Evolutionary conservation across 2,329 filamentous ascomycete genomes (phyloP).

Genomic region (Colletotrichum shisoi): DNA sequence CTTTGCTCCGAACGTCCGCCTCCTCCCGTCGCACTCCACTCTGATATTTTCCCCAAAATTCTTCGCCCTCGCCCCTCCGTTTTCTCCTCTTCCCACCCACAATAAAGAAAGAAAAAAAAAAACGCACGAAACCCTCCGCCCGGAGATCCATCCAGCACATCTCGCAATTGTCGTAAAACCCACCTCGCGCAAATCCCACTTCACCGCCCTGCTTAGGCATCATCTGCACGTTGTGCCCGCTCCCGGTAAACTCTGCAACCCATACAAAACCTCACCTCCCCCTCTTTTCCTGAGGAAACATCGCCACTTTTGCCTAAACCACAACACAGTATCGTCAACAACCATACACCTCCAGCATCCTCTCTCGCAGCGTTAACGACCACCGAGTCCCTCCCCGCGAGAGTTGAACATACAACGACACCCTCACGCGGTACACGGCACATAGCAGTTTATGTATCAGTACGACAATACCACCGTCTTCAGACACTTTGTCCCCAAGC

Average conservation of each 20-base stretch:
- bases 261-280: conserved; percentile 15
- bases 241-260: conserved; percentile 11
- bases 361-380: conserved; percentile 32
- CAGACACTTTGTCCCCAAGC: conserved; percentile 93
- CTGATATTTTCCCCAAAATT: conserved; percentile 15
- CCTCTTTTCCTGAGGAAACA: conserved; percentile 7
- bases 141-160: conserved; percentile 27
- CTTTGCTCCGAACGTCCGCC: conserved; percentile 4
- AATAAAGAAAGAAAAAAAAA: conserved; percentile 19
- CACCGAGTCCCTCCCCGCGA: conserved; percentile 33
- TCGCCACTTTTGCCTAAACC: conserved; percentile 6
- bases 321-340: conserved; percentile 16
- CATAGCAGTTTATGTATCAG: conserved; percentile 93
- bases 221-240: conserved; percentile 15
- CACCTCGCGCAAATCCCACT: conserved; percentile 8
- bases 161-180: conserved; percentile 13
- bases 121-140: conserved; percentile 22
- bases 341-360: conserved; percentile 13
- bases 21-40: conserved; percentile 7
- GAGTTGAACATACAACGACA: conserved; percentile 36
- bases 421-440: conserved; percentile 36
- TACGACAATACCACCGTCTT: conserved; percentile 88
- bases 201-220: conserved; percentile 26
- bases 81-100: conserved; percentile 18
- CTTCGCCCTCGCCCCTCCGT: conserved; percentile 9